Conservation (phyloP, 331 rosid genomes). For the Dryas integrifolia region DNA sequence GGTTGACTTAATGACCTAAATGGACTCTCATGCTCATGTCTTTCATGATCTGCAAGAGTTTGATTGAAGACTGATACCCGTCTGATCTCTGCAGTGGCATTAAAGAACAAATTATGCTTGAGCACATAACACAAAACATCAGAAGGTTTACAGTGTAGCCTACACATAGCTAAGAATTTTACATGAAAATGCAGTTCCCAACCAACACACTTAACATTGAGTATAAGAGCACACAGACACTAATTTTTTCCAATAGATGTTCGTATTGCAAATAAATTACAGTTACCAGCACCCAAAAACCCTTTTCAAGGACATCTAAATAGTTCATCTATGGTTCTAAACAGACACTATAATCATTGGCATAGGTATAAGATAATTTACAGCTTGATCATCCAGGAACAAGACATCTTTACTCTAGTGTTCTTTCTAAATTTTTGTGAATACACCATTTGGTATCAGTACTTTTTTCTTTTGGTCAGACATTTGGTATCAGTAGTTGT, state of each 20-base stretch:
- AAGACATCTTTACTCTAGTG: background rate
- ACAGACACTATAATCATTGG: background rate
- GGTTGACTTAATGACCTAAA: constrained; percentile 55
- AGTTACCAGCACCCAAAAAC: background rate
- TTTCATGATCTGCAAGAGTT: constrained; percentile 60
- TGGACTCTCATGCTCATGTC: constrained; percentile 70
- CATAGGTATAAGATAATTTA: background rate
- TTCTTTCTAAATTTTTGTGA: background rate
- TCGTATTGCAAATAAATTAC: background rate
- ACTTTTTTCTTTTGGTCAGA: background rate
- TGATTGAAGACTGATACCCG: constrained; percentile 60
- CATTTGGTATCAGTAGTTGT: background rate
- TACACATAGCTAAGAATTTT: background rate
- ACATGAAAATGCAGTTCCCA: constrained; percentile 8
- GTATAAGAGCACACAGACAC: background rate
- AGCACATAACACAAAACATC: constrained; percentile 4
- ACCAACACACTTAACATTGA: background rate
- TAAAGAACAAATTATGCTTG: constrained; percentile 15
- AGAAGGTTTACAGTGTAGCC: background rate
- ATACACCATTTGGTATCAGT: background rate
- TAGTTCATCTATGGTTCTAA: background rate
- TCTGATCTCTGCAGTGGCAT: constrained; percentile 61
- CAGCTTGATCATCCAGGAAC: background rate
- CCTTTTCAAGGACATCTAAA: background rate
- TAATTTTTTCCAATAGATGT: background rate